phyloP scores from a whole-genome alignment of 371 early-diverging fungal genomes.

The Apophysomyces elegans region DNA sequence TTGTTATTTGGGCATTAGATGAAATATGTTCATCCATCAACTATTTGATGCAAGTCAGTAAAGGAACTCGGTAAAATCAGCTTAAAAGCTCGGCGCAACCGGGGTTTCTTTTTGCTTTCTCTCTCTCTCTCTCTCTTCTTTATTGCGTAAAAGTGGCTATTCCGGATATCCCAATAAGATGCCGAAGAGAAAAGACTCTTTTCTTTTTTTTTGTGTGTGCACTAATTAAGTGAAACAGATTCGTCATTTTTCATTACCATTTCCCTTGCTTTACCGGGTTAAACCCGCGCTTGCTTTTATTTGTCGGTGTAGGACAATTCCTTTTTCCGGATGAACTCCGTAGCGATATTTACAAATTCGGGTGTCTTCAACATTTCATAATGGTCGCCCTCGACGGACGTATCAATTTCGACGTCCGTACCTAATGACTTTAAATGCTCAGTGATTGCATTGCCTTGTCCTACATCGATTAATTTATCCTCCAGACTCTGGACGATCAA shows the following conservation, averaged over 20 bases:
- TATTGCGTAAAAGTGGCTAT: too few species aligned
- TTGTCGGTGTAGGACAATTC: neutral
- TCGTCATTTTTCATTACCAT: neutral
- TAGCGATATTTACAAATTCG: slow-evolving; percentile 43
- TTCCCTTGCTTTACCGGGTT: neutral
- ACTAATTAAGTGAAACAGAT: too few species aligned
- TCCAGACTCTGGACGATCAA: slow-evolving; percentile 68
- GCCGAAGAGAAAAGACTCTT: too few species aligned
- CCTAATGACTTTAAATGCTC: slow-evolving; percentile 42
- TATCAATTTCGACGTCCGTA: slow-evolving; percentile 39
- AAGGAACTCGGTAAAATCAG: slow-evolving; percentile 26
- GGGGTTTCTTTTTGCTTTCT: too few species aligned
- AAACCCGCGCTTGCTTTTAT: neutral
- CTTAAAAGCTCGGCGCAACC: slow-evolving; percentile 1
- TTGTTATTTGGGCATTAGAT: slow-evolving; percentile 27
- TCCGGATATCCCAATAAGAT: too few species aligned
- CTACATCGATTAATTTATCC: slow-evolving; percentile 69
- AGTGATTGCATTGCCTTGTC: slow-evolving; percentile 61
- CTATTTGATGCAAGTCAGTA: slow-evolving; percentile 49
- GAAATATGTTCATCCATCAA: slow-evolving; percentile 50
- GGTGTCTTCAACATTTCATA: slow-evolving; percentile 61
- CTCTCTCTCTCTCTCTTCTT: too few species aligned
- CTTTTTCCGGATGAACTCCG: slow-evolving; percentile 34
- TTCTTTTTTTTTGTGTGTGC: too few species aligned
- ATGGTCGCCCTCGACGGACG: slow-evolving; percentile 58